Evolutionary conservation across 2,329 filamentous ascomycete genomes (phyloP).

Genomic region (Fusarium guadeloupense): DNA sequence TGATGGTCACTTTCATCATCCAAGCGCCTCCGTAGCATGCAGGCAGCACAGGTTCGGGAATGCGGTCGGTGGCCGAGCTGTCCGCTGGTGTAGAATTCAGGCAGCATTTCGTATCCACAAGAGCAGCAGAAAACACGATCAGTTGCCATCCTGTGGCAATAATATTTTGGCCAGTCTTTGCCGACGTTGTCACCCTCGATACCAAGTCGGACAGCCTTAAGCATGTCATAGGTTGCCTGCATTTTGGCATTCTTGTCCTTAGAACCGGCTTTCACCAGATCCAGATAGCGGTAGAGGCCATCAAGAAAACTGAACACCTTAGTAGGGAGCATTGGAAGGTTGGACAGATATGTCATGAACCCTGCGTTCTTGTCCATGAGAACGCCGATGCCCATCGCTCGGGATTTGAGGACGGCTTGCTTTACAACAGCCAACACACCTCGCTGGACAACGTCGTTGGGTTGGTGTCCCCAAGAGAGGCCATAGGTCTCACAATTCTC

Average conservation of each 20-base stretch:
- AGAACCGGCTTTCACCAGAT: constrained; percentile 16
- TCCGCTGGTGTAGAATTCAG: constrained; percentile 44
- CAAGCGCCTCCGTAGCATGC: constrained; percentile 41
- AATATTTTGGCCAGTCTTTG: constrained; percentile 39
- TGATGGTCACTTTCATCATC: constrained; percentile 47
- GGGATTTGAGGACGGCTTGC: constrained; percentile 49
- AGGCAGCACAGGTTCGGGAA: constrained; percentile 44
- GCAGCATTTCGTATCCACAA: constrained; percentile 47
- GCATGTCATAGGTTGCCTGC: constrained; percentile 45
- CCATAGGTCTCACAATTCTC: constrained; percentile 40
- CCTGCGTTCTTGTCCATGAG: constrained; percentile 46
- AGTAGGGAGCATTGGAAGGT: constrained; percentile 44
- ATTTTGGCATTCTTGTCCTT: constrained; percentile 10
- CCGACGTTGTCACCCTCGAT: constrained; percentile 31
- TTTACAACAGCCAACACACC: constrained; percentile 48
- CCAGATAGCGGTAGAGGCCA: constrained; percentile 45
- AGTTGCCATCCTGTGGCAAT: constrained; percentile 39
- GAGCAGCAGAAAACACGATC: constrained; percentile 45
- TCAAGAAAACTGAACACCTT: constrained; percentile 47
- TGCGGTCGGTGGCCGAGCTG: constrained; percentile 15
- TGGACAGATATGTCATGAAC: constrained; percentile 44
- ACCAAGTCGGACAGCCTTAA: constrained; percentile 46
- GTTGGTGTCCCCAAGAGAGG: constrained; percentile 40
- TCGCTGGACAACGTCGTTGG: constrained; percentile 44
- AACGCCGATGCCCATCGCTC: constrained; percentile 41